phyloP scores from a whole-genome alignment of 441 rosid species.

The Breynia disticha region DNA sequence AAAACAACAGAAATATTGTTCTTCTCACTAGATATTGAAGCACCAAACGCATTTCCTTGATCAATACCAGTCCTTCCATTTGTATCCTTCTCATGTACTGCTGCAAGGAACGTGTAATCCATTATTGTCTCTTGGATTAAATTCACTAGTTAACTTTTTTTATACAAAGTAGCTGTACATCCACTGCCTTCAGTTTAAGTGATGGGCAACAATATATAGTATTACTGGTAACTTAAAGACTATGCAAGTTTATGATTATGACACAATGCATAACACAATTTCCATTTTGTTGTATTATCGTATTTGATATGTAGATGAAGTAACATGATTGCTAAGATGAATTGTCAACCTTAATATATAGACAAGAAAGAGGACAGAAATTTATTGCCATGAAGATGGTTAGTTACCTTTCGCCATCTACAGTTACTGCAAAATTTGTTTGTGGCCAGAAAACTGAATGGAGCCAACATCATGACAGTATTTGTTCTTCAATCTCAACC shows the following conservation, averaged over 20 bases:
- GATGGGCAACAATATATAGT: too few relatives aligned
- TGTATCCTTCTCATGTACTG: conserved; percentile 2
- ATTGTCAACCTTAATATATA: neutral
- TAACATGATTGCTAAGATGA: too few relatives aligned
- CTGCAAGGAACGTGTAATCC: conserved; percentile 13
- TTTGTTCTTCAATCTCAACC: conserved; percentile 27
- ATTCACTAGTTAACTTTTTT: conserved; percentile 2
- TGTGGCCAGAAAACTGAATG: conserved; percentile 13
- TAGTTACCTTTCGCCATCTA: conserved; percentile 22
- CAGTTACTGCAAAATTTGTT: conserved; percentile 7
- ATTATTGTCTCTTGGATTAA: conserved; percentile 5
- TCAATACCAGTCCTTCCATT: conserved; percentile 9
- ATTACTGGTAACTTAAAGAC: too few relatives aligned
- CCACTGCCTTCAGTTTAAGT: too few relatives aligned
- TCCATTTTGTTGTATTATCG: too few relatives aligned
- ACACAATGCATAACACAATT: too few relatives aligned
- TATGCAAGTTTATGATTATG: too few relatives aligned
- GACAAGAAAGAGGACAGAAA: neutral
- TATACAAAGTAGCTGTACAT: neutral
- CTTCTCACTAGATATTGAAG: conserved; percentile 14
- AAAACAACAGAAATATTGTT: conserved; percentile 21
- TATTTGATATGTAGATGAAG: too few relatives aligned
- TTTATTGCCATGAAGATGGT: conserved; percentile 24
- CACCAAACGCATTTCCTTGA: conserved; percentile 8
- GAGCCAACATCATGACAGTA: conserved; percentile 15